A percentile compares a stretch with the other conserved stretches of the same genome.
These are phyloP conservation scores for Collybiopsis confluens DNA, from an alignment of 768 basidiomycete genomes.

Conservation along the genomic window DNA sequence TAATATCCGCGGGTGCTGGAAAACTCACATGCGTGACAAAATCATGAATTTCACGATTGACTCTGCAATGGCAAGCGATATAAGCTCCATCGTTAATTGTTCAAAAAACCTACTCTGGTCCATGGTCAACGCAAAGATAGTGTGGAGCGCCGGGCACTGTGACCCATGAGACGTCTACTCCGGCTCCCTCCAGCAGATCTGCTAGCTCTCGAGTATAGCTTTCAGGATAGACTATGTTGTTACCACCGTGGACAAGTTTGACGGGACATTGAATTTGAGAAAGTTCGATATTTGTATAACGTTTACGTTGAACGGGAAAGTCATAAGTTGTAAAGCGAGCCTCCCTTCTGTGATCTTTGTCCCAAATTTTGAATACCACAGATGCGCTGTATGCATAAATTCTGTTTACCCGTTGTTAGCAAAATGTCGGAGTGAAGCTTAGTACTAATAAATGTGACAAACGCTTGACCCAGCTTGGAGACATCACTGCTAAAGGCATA, in stretches of 20 bases:
- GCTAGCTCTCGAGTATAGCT: conserved; percentile 12
- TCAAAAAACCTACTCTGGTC: conserved; percentile 11
- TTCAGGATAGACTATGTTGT: conserved; percentile 19
- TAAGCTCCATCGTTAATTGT: no score
- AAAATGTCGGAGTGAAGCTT: no score
- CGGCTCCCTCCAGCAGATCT: conserved; percentile 16
- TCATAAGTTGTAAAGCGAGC: conserved; percentile 11
- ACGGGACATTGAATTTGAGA: conserved; percentile 17
- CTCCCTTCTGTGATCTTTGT: conserved; percentile 5
- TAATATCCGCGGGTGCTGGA: background rate
- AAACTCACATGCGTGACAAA: background rate
- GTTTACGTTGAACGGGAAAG: conserved; percentile 13
- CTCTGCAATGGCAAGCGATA: no score
- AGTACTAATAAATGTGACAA: background rate
- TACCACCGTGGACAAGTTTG: conserved; percentile 18
- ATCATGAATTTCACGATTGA: conserved; percentile 3
- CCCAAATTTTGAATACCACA: conserved; percentile 10
- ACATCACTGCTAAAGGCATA: background rate
- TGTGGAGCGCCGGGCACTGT: conserved; percentile 15
- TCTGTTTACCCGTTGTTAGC: background rate
- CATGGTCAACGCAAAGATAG: conserved; percentile 15
- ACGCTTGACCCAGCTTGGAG: background rate
- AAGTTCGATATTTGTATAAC: conserved; percentile 9
- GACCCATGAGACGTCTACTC: conserved; percentile 12
- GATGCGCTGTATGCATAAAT: background rate